Conservation (phyloP, 768 basidiomycete species). For the Agaricus sinodeliciosus region DNA sequence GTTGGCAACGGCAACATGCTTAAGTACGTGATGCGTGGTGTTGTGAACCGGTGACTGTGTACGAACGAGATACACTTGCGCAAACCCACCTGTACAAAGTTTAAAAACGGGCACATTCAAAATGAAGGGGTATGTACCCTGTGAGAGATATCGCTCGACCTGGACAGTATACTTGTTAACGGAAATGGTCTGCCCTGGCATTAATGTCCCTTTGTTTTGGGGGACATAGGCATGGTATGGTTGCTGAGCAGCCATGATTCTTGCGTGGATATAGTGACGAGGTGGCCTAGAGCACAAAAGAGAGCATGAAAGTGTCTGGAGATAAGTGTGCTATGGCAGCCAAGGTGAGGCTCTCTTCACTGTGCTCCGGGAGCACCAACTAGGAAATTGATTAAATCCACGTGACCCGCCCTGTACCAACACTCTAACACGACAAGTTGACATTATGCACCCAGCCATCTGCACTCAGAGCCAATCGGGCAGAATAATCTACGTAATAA, state of each 20-base stretch:
- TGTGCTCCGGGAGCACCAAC: constrained; percentile 3
- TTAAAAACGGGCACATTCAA: constrained; percentile 12
- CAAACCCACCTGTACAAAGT: constrained; percentile 75
- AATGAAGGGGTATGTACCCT: constrained; percentile 50
- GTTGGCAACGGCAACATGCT: constrained; percentile 89
- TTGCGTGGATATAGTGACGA: constrained; percentile 9
- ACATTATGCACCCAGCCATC: too few relatives aligned
- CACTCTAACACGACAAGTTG: too few relatives aligned
- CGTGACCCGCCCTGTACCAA: neutral
- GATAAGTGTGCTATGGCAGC: constrained; percentile 11
- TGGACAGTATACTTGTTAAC: constrained; percentile 89
- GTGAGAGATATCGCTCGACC: constrained; percentile 91
- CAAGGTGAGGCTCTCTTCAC: constrained; percentile 4
- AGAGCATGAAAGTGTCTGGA: constrained; percentile 14
- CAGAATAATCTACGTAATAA: too few relatives aligned
- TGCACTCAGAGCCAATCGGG: too few relatives aligned
- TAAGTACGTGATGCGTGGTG: constrained; percentile 93
- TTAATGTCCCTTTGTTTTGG: constrained; percentile 60
- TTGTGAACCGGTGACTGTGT: constrained; percentile 84
- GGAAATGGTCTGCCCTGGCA: constrained; percentile 79
- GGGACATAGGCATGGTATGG: constrained; percentile 41
- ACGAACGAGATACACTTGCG: constrained; percentile 93
- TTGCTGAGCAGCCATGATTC: constrained; percentile 45
- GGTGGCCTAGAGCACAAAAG: constrained; percentile 12
- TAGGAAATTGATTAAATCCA: constrained; percentile 4